Percentiles rank a stretch among this genome's conserved stretches.
phyloP scores from a whole-genome alignment of 73 alveolate genomes.

The Vitrella brassicaformis region DNA sequence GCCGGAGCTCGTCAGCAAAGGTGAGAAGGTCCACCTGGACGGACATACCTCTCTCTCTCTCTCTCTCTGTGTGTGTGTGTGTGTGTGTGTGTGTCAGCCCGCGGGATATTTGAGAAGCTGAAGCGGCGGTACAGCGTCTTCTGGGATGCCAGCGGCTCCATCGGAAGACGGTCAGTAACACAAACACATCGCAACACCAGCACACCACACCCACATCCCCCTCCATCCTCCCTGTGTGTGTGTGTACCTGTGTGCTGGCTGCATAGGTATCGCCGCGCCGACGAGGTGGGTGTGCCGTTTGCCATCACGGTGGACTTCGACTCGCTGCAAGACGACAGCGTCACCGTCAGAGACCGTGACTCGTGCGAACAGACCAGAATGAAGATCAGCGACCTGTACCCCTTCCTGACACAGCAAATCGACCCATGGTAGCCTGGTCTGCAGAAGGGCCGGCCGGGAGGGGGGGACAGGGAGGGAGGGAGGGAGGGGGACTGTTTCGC shows the following conservation, averaged over 20 bases:
- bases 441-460: too few relatives aligned
- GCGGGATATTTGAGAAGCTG: too few relatives aligned
- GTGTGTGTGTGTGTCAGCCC: too few relatives aligned
- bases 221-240: slow-evolving; percentile 51
- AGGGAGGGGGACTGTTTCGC: too few relatives aligned
- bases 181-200: too few relatives aligned
- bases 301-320: slow-evolving; percentile 55
- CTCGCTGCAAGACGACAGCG: slow-evolving; percentile 46
- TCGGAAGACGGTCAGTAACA: too few relatives aligned
- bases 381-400: background rate
- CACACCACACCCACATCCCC: too few relatives aligned
- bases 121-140: too few relatives aligned
- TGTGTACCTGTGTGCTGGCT: slow-evolving; percentile 54
- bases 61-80: too few relatives aligned
- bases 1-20: slow-evolving; percentile 9
- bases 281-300: slow-evolving; percentile 55
- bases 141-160: too few relatives aligned
- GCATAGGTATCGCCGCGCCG: slow-evolving; percentile 42
- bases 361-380: slow-evolving; percentile 49
- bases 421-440: too few relatives aligned
- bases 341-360: slow-evolving; percentile 55
- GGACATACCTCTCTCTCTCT: background rate
- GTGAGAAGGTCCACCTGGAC: background rate
- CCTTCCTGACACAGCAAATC: background rate
- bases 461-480: too few relatives aligned